A percentile compares a stretch with the other conserved stretches of the same genome.
phyloP scores from a whole-genome alignment of 2,329 filamentous ascomycete species.

The Aspergillus calidoustus region DNA sequence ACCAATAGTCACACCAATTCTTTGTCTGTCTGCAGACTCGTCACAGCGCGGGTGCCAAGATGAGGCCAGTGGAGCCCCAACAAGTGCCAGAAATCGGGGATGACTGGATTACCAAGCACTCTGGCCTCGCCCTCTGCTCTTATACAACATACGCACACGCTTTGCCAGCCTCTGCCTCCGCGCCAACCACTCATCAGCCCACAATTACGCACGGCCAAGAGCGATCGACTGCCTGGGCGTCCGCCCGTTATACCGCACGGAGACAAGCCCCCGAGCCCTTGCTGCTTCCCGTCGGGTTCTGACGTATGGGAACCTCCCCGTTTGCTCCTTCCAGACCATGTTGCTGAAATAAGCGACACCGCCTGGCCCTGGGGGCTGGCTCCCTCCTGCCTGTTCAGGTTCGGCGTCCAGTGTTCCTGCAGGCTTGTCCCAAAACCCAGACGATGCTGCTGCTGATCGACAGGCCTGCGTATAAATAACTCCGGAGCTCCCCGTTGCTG shows the following conservation, averaged over 20 bases:
- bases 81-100: no score
- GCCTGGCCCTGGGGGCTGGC: background rate
- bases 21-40: background rate
- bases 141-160: background rate
- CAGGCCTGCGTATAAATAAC: slow-evolving; percentile 5
- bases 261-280: slow-evolving; percentile 6
- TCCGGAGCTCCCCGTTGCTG: background rate
- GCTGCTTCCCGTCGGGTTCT: background rate
- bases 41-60: background rate
- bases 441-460: background rate
- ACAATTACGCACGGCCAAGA: slow-evolving; percentile 12
- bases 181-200: slow-evolving; percentile 9
- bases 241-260: background rate
- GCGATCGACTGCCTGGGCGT: slow-evolving; percentile 5
- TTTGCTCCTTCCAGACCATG: slow-evolving; percentile 12
- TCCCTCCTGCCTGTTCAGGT: background rate
- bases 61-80: background rate
- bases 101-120: slow-evolving; percentile 8
- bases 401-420: background rate
- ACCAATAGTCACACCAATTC: background rate
- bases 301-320: background rate
- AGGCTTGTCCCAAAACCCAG: background rate
- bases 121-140: slow-evolving; percentile 1
- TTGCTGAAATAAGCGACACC: slow-evolving; percentile 7
- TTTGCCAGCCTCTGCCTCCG: no score